A percentile compares a stretch with the other conserved stretches of the same genome.
phyloP scores from a whole-genome alignment of 768 basidiomycete genomes.

The Paxillus rubicundulus region DNA sequence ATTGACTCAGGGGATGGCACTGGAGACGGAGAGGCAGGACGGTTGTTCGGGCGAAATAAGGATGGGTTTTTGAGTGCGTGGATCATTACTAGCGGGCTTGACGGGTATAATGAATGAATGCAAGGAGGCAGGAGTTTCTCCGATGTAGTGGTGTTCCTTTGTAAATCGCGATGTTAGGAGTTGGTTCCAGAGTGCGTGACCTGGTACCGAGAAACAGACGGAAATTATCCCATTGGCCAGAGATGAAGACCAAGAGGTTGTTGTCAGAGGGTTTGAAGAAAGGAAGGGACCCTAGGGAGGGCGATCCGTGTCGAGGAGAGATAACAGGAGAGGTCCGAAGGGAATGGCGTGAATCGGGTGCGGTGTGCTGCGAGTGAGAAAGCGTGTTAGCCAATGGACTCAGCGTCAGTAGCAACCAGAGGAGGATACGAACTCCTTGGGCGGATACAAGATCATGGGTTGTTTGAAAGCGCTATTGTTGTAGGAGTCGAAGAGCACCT shows the following conservation, averaged over 20 bases:
- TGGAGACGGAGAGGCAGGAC: slow-evolving; percentile 61
- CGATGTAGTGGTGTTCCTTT: not conserved
- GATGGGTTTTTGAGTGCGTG: slow-evolving; percentile 66
- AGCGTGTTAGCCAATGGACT: slow-evolving; percentile 4
- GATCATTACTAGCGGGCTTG: slow-evolving; percentile 42
- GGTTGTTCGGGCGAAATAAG: slow-evolving; percentile 62
- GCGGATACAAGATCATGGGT: slow-evolving; percentile 55
- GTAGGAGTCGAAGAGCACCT: slow-evolving; percentile 5
- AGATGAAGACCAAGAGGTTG: slow-evolving; percentile 4
- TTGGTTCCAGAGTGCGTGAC: slow-evolving; percentile 34
- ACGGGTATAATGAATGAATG: slow-evolving; percentile 9
- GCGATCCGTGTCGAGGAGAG: slow-evolving; percentile 67
- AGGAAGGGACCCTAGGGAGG: slow-evolving; percentile 61
- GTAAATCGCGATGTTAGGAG: not conserved
- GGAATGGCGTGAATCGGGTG: slow-evolving; percentile 46
- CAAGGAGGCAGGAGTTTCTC: not conserved
- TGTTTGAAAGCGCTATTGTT: slow-evolving; percentile 23
- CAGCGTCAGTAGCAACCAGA: not conserved
- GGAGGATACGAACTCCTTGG: slow-evolving; percentile 27
- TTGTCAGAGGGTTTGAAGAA: slow-evolving; percentile 15
- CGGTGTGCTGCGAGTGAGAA: slow-evolving; percentile 16
- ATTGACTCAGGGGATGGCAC: slow-evolving; percentile 36
- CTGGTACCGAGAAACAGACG: slow-evolving; percentile 35
- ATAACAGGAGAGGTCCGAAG: slow-evolving; percentile 58
- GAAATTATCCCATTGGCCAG: slow-evolving; percentile 44